Evolutionary conservation across 495 filamentous ascomycete genomes (phyloP), one percentile per base, ranked within the genome.

Genomic region (Aspergillus heteromorphus): DNA sequence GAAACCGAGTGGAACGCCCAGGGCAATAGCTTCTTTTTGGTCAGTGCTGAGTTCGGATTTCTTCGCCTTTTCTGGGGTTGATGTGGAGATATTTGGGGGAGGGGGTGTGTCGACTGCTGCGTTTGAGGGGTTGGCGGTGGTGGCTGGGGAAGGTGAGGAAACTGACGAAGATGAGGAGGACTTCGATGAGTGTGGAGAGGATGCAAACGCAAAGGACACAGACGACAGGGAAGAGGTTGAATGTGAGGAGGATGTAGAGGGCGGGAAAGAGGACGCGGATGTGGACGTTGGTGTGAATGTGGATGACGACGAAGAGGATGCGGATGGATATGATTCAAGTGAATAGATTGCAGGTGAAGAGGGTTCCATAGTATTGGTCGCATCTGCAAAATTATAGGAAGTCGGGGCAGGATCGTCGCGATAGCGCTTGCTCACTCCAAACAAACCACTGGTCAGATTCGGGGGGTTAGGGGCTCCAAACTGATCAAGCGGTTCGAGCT

Each of bases 341-440:
- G 40, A 21, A 16, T 20, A 17, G 8, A 8, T 14, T 0, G 51
- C 0, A 36, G 27, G 18, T 19, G 23, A 4, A 8, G 30, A n/a
- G 9, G 53, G 20, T 11, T 30, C 11, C 8, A 18, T 54, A 5
- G 29, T 6, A 21, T 21, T 30, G 19, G 25, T 25, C 36, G 36
- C 20, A 19, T 20, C 40, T 6, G 13, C 20, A 45, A 61, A 61
- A 38, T 61, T 57, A 31, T 56, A 57, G 5, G 36, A 45, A n/a
- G 36, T 49, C n/a, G 58, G 58, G 7, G 50, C 20, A 9, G 58
- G 58, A 54, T 57, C 54, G 17, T 48, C 42, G 10, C 13, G 17
- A 47, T 57, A 61, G 17, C 54, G 30, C 50, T 57, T 57, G 17
- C 16, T 20, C 10, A 61, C 58, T 1, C 53, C 58, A 20, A 61